Evolutionary conservation across 495 filamentous ascomycete species (phyloP).

Genomic region (Xylaria intraflava): DNA sequence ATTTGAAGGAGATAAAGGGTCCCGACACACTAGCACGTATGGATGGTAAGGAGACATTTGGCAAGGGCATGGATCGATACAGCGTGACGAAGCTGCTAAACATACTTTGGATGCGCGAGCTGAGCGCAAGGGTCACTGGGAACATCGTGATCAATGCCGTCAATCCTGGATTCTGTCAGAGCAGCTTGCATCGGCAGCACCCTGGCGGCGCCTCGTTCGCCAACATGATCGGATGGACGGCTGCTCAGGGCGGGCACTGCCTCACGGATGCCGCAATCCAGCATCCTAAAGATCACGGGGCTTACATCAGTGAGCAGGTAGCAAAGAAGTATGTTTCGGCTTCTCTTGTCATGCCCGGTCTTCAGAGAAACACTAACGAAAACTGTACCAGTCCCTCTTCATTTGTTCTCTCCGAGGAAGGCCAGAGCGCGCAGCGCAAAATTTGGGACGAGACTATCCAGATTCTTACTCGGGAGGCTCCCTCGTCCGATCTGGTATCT

Average conservation of each 20-base stretch:
- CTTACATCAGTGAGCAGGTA: constrained; percentile 18
- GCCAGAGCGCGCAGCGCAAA: background rate
- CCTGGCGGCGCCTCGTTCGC: constrained; percentile 6
- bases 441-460: background rate
- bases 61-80: constrained; percentile 15
- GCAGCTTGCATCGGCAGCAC: constrained; percentile 10
- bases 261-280: constrained; percentile 13
- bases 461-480: background rate
- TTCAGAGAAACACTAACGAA: too few species aligned
- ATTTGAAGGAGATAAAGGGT: background rate
- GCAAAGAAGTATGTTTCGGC: constrained; percentile 9
- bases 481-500: background rate
- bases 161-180: constrained; percentile 18
- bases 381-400: background rate
- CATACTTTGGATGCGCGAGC: constrained; percentile 18
- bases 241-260: constrained; percentile 12
- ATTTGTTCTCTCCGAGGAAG: background rate
- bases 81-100: constrained; percentile 13
- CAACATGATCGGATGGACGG: constrained; percentile 12
- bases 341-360: background rate
- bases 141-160: constrained; percentile 15
- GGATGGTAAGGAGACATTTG: background rate
- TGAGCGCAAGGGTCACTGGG: background rate
- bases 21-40: background rate
- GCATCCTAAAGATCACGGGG: constrained; percentile 9